Percentiles rank a stretch among this genome's conserved stretches.
Evolutionary conservation across 2,329 filamentous ascomycete genomes (phyloP).

Genomic region (Fusarium sp.): DNA sequence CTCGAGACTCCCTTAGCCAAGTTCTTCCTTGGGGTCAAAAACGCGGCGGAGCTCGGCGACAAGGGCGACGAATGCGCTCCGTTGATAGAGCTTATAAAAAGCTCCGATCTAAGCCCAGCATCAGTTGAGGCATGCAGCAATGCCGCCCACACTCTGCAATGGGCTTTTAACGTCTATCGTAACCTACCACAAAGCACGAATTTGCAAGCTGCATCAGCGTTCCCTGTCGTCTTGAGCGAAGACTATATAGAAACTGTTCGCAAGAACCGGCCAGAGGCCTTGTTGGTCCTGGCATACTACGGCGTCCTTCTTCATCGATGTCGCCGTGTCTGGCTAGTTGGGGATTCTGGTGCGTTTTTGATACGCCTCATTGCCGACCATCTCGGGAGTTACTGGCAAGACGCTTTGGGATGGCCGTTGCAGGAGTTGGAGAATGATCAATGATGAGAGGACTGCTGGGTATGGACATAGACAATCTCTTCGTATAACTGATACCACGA

Average conservation of each 20-base stretch:
- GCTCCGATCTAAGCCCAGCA: conserved; percentile 46
- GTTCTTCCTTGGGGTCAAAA: conserved; percentile 40
- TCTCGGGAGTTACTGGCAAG: conserved; percentile 50
- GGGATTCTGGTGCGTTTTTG: conserved; percentile 47
- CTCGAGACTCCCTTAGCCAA: conserved; percentile 50
- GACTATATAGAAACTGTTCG: conserved; percentile 52
- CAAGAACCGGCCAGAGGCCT: conserved; percentile 53
- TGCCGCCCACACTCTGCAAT: conserved; percentile 48
- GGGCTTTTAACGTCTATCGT: conserved; percentile 50
- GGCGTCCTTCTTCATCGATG: conserved; percentile 59
- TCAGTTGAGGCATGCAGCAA: conserved; percentile 47
- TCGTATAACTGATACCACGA: background rate
- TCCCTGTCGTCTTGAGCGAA: conserved; percentile 47
- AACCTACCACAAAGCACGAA: conserved; percentile 38
- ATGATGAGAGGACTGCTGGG: conserved; percentile 25
- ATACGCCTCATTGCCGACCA: conserved; percentile 49
- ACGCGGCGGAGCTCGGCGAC: conserved; percentile 20
- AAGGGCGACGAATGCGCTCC: conserved; percentile 44
- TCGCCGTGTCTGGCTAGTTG: conserved; percentile 55
- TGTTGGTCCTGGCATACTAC: conserved; percentile 62
- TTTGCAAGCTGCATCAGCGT: conserved; percentile 49
- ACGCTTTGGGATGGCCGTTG: conserved; percentile 50
- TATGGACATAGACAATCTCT: background rate
- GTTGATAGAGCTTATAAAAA: conserved; percentile 47
- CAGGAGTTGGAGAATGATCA: conserved; percentile 45